phyloP scores from a whole-genome alignment of 345 rosid species.

The Hevea brasiliensis region DNA sequence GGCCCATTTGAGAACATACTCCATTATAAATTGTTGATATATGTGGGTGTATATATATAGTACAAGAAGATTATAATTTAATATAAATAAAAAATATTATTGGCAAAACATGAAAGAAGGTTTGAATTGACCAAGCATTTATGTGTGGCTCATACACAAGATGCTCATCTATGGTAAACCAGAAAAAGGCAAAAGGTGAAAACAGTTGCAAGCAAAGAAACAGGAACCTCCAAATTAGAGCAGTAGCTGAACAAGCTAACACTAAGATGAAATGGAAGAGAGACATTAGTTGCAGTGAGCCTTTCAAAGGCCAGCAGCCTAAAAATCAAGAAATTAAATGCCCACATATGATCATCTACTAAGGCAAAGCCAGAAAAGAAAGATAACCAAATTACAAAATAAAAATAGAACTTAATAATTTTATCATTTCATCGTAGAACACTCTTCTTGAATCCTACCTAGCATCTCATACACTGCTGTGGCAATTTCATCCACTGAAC shows the following conservation, averaged over 20 bases:
- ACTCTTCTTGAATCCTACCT: constrained; percentile 59
- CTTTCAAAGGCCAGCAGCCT: constrained; percentile 23
- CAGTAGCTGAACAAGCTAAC: constrained; percentile 5
- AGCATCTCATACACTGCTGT: constrained; percentile 65
- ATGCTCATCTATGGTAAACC: not conserved
- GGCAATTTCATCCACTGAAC: constrained; percentile 74
- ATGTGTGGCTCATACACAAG: constrained; percentile 9
- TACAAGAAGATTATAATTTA: not conserved
- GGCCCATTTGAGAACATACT: not conserved
- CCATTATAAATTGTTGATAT: no score
- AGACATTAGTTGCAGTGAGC: constrained; percentile 22
- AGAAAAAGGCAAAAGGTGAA: not conserved
- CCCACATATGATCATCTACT: constrained; percentile 15
- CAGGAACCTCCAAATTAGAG: constrained; percentile 18
- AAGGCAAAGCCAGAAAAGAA: not conserved
- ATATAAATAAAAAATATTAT: not conserved
- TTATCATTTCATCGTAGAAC: not conserved
- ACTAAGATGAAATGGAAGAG: constrained; percentile 14
- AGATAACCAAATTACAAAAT: constrained; percentile 23
- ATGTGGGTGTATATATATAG: no score
- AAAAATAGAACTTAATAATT: constrained; percentile 5
- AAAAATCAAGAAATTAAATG: constrained; percentile 16
- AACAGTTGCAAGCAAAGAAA: not conserved
- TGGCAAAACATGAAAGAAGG: constrained; percentile 10
- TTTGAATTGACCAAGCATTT: constrained; percentile 27